Evolutionary conservation across 371 early-diverging fungal genomes (phyloP).

Genomic region (Dinochytrium kinnereticum): DNA sequence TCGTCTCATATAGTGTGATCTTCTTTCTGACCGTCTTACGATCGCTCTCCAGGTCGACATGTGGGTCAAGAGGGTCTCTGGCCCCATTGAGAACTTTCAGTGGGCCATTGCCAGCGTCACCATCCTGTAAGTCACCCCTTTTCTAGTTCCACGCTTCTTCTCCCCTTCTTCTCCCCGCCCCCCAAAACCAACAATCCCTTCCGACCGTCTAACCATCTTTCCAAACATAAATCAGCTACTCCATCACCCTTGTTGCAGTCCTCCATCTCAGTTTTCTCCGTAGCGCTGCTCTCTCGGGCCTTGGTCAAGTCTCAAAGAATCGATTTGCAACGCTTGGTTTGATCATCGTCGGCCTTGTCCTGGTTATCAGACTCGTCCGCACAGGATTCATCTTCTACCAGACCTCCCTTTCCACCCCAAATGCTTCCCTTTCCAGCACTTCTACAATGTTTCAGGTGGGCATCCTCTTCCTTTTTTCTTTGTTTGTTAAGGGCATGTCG

Average conservation of each 20-base stretch:
- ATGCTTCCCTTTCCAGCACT: background rate
- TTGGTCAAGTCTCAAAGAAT: background rate
- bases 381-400: conserved; percentile 4
- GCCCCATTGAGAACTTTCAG: background rate
- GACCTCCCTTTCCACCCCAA: background rate
- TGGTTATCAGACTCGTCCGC: conserved; percentile 1
- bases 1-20: too few relatives aligned
- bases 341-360: background rate
- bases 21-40: too few relatives aligned
- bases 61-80: background rate
- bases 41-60: too few relatives aligned
- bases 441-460: background rate
- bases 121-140: background rate
- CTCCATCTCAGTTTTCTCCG: background rate
- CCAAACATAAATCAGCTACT: conserved; percentile 3
- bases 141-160: background rate
- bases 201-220: background rate
- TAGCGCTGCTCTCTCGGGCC: background rate
- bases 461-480: background rate
- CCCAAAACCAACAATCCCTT: background rate
- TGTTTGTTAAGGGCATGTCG: too few relatives aligned
- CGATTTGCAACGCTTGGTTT: background rate
- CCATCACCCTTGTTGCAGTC: background rate
- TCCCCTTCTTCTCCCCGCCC: background rate
- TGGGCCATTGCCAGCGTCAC: background rate